Base-by-base conservation (phyloP, 2,329 filamentous ascomycete genomes). In the Colletotrichum sojae region DNA sequence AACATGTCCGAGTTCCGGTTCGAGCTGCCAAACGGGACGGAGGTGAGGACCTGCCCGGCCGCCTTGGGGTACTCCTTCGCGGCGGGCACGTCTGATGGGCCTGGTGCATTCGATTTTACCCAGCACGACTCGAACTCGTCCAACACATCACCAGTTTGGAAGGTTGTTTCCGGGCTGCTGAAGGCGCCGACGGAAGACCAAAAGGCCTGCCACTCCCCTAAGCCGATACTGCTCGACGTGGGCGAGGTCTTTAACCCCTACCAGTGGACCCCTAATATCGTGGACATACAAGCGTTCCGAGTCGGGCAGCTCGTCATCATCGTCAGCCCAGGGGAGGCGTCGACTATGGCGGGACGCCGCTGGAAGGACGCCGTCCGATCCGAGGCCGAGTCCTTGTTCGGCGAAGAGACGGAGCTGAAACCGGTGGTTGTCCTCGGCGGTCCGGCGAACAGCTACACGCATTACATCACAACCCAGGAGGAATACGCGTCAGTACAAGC, bases 41-140 rank as follows among this genome's bases (percentile, higher is more conserved):
- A 83, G 55, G 92, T 91, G 20, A 85, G 84, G 46, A 97, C 94
- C 0, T 97, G 95, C 75, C 91, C 94, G 16, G 94, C 94, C 0
- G 94, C 94, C 0, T 83, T 98, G 63, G 95, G 95, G 3, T 95
- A 95, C 77, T 94, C 92, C 0, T 98, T 98, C 76, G 94, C 94
- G 1, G 95, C 92, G 4, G 95, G 95, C 20, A 98, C 95, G 0
- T 93, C 93, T 0, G 95, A 98, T 75, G 93, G 95, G 0, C 94
- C 95, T 0, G 95, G 95, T 2, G 89, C 89, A 0, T 96, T 97
- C 75, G 95, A 97, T 81, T 97, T 97, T 77, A 94, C 92, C 16
- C 95, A 98, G 78, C 93, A 90, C 72, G 89, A 93, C 75, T 91
- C 91, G 0, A 90, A 91, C 27, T 82, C 85, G 5, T 91, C 94